Conservation (phyloP, 2,329 filamentous ascomycete genomes). For the Pseudocercospora musae region DNA sequence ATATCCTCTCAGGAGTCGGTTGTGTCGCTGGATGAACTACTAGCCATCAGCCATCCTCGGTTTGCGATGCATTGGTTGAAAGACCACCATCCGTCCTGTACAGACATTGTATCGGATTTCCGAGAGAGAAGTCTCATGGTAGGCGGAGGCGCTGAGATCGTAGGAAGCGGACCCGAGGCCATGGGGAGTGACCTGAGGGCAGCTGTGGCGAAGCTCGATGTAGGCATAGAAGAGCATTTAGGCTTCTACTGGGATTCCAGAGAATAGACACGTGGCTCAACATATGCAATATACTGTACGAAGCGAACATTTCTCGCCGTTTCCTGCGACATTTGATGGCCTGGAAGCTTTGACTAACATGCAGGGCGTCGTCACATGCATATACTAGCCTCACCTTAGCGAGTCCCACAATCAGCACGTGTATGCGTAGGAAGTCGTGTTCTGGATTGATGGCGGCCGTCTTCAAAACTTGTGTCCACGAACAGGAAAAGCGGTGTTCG, state of each 20-base stretch:
- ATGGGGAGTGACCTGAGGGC: constrained; percentile 30
- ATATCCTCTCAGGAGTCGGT: background rate
- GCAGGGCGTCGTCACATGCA: background rate
- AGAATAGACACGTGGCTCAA: constrained; percentile 14
- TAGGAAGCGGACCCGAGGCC: constrained; percentile 30
- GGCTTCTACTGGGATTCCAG: constrained; percentile 31
- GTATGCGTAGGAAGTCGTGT: background rate
- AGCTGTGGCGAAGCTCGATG: constrained; percentile 19
- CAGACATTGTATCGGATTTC: constrained; percentile 27
- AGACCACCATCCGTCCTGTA: constrained; percentile 25
- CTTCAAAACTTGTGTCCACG: background rate
- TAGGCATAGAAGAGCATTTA: constrained; percentile 8
- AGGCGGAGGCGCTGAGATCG: constrained; percentile 24
- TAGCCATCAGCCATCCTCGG: constrained; percentile 15
- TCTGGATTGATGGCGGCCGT: background rate
- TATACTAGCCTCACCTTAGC: background rate
- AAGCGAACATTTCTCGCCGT: background rate
- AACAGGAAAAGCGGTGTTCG: background rate
- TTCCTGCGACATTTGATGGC: background rate
- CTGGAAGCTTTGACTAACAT: background rate
- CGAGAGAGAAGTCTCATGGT: constrained; percentile 19
- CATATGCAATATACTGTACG: background rate
- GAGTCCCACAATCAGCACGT: background rate
- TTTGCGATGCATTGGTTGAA: constrained; percentile 26
- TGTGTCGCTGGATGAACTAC: constrained; percentile 15